Evolutionary conservation across 2,329 filamentous ascomycete genomes (phyloP), one percentile per base, ranked within the genome.

Genomic region (Stenocarpella maydis): DNA sequence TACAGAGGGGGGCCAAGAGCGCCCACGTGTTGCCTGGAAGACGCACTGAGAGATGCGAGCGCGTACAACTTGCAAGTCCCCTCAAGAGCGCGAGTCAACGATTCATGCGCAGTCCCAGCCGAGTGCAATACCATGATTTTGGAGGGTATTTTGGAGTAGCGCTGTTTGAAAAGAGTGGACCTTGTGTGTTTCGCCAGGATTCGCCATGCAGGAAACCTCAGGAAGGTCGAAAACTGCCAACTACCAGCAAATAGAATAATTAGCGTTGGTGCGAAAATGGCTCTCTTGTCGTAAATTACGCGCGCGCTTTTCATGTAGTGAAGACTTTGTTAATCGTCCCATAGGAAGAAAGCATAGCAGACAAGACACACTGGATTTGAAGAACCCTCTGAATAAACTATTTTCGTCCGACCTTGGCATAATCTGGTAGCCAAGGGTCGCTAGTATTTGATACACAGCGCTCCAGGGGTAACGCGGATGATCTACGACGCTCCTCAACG

Each of bases 341-440:
- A 7, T n/a, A 1, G 28, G 28, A 14, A 19, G 4, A 24, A 47
- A 24, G 43, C n/a, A 24, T 24, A 17, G 15, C 12, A 37, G 41
- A 63, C 43, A 37, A 63, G 43, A 37, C 4, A 19, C 3, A 19
- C 4, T 63, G 58, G 41, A 49, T 28, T 37, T 49, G 28, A 49
- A 43, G 58, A 49, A 49, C 28, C 43, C 43, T 63, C 49, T 43
- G 58, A 63, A 63, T 49, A 49, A 37, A 63, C 58, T 63, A 37
- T 19, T 28, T 34, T 49, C 28, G 58, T n/a, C 10, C 41, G 3
- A 24, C 47, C 58, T 63, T 63, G 58, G 58, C 58, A 63, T 24
- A n/a, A 63, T 49, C 58, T 63, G 58, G 49, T 43, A 49, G 58
- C 43, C n/a, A 63, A 63, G 43, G 58, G 58, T 37, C 28, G 26